These are phyloP conservation scores for Psophocarpus tetragonolobus DNA, from an alignment of 306 rosid species.

Conservation along the genomic window DNA sequence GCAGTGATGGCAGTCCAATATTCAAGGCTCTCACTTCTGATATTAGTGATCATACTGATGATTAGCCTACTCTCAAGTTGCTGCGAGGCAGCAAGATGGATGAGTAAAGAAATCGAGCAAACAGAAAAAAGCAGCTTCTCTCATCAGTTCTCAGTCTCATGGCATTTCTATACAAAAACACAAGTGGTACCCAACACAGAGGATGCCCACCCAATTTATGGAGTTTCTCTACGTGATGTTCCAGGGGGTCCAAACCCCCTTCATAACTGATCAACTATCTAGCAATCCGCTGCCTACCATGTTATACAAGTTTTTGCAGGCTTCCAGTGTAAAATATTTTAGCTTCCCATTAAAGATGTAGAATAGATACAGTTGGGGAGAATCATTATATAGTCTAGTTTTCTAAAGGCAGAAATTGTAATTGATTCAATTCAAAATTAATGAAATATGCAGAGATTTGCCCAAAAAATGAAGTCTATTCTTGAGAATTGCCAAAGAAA, in stretches of 20 bases:
- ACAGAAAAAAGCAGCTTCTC: conserved; percentile 26
- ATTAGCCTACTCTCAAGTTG: conserved; percentile 54
- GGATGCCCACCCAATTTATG: conserved; percentile 32
- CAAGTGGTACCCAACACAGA: conserved; percentile 40
- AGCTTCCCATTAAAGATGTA: conserved; percentile 29
- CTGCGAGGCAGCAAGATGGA: conserved; percentile 44
- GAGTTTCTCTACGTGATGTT: conserved; percentile 66
- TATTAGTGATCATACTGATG: conserved; percentile 53
- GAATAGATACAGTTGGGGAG: conserved; percentile 36
- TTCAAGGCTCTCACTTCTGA: conserved; percentile 48
- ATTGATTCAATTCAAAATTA: conserved; percentile 31
- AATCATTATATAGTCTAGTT: neutral
- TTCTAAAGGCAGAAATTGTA: conserved; percentile 19
- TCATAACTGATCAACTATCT: conserved; percentile 65
- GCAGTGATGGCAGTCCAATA: conserved; percentile 53
- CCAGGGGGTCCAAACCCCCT: conserved; percentile 92
- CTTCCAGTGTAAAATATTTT: conserved; percentile 30
- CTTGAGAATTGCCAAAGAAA: conserved; percentile 20
- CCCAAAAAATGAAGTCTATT: neutral
- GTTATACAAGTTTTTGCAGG: conserved; percentile 51
- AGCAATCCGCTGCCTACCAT: conserved; percentile 37
- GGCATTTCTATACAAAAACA: conserved; percentile 49
- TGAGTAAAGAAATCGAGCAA: conserved; percentile 45
- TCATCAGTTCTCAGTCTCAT: conserved; percentile 46
- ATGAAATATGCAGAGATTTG: conserved; percentile 32